These are phyloP conservation scores for Plantago coronopus DNA, from an alignment of 305 asterid genomes.

Conservation along the genomic window DNA sequence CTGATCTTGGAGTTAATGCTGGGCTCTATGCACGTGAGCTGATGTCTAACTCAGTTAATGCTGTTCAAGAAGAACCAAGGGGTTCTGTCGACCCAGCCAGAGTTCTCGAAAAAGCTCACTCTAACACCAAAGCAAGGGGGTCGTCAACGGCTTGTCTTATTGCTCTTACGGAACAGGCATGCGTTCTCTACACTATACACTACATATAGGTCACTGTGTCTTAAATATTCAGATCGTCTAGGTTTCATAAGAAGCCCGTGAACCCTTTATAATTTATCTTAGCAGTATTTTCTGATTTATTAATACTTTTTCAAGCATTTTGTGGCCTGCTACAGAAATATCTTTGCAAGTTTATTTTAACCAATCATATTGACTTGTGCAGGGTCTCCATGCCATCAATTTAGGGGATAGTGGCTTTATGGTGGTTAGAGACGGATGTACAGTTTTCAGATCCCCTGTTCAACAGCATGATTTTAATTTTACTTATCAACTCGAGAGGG, in stretches of 20 bases:
- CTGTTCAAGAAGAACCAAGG: slow-evolving; percentile 80
- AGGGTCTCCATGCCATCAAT: slow-evolving; percentile 91
- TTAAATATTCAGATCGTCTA: no score
- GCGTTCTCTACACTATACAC: not conserved
- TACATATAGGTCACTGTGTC: not conserved
- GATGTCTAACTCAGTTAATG: slow-evolving; percentile 78
- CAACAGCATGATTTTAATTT: slow-evolving; percentile 67
- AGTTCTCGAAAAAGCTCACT: slow-evolving; percentile 86
- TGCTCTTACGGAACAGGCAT: slow-evolving; percentile 84
- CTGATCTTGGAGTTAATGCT: slow-evolving; percentile 84
- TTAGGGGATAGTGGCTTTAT: slow-evolving; percentile 96
- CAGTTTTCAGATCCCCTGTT: slow-evolving; percentile 82
- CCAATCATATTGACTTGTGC: slow-evolving; percentile 11
- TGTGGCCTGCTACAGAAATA: no score
- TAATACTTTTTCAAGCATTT: no score
- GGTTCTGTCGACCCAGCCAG: slow-evolving; percentile 84
- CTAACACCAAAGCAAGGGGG: slow-evolving; percentile 75
- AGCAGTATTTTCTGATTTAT: no score
- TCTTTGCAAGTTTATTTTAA: not conserved
- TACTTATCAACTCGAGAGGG: slow-evolving; percentile 69
- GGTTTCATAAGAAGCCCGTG: no score
- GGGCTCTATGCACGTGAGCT: slow-evolving; percentile 94
- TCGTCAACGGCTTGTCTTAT: slow-evolving; percentile 96
- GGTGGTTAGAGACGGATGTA: slow-evolving; percentile 88
- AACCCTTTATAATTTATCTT: no score